Percentiles rank a stretch among this genome's conserved stretches.
phyloP scores from a whole-genome alignment of 2,329 filamentous ascomycete species.

The Arthrobotrys pseudoclavata region DNA sequence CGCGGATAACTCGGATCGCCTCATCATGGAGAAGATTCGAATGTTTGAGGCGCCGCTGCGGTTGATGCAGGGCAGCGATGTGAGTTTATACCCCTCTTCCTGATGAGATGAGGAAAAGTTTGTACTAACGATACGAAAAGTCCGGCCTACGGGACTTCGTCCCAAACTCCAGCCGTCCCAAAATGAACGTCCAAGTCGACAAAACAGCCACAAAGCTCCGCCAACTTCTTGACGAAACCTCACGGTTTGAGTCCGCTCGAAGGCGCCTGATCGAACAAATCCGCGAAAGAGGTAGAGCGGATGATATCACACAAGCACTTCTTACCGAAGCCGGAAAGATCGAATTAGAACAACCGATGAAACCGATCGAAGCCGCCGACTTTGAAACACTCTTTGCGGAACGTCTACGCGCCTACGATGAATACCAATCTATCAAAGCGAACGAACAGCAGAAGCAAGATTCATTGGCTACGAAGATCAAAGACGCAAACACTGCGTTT shows the following conservation, averaged over 20 bases:
- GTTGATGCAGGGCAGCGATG: conserved; percentile 70
- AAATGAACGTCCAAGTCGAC: conserved; percentile 84
- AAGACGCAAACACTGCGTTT: conserved; percentile 83
- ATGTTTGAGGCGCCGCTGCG: conserved; percentile 80
- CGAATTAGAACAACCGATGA: conserved; percentile 87
- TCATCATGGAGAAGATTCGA: conserved; percentile 82
- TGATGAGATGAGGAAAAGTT: not conserved
- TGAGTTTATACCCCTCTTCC: conserved; percentile 13
- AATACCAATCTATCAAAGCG: conserved; percentile 78
- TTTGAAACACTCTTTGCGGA: conserved; percentile 93
- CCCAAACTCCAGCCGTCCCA: conserved; percentile 83
- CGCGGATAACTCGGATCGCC: conserved; percentile 75
- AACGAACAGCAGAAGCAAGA: conserved; percentile 83
- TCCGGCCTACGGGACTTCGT: conserved; percentile 69
- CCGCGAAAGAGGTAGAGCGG: conserved; percentile 81
- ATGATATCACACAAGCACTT: conserved; percentile 90
- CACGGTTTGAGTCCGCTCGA: conserved; percentile 83
- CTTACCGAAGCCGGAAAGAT: conserved; percentile 85
- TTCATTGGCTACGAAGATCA: conserved; percentile 76
- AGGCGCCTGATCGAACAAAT: conserved; percentile 83
- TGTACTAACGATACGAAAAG: conserved; percentile 8
- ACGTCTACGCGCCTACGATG: conserved; percentile 82
- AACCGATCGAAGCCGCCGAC: conserved; percentile 85
- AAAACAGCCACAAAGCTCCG: conserved; percentile 82
- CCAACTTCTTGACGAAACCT: conserved; percentile 85